phyloP scores from a whole-genome alignment of 768 basidiomycete genomes.

The Phlebiopsis gigantea region DNA sequence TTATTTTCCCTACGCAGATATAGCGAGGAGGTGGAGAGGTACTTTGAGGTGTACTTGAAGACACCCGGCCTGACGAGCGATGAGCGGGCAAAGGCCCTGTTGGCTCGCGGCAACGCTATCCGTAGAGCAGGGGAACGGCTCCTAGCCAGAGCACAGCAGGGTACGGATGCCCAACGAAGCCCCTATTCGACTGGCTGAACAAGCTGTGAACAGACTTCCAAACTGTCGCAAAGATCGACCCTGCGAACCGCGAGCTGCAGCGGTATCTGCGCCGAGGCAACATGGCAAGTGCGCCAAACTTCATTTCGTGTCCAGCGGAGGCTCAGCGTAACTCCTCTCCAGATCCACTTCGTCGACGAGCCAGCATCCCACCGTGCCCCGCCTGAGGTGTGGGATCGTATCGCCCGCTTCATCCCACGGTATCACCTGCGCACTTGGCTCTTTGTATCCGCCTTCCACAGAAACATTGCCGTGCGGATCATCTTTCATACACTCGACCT shows the following conservation, averaged over 20 bases:
- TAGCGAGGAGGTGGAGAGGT: constrained; percentile 58
- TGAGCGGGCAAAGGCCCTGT: constrained; percentile 47
- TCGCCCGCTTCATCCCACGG: constrained; percentile 56
- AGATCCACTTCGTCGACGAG: constrained; percentile 50
- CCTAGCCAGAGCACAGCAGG: constrained; percentile 54
- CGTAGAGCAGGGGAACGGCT: constrained; percentile 50
- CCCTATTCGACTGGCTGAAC: neutral
- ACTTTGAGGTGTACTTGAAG: constrained; percentile 58
- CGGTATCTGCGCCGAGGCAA: constrained; percentile 41
- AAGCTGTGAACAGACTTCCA: constrained; percentile 45
- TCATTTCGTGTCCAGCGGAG: neutral
- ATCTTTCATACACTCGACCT: constrained; percentile 67
- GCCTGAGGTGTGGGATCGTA: constrained; percentile 63
- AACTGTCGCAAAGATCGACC: constrained; percentile 53
- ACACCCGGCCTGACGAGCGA: constrained; percentile 51
- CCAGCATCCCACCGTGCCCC: constrained; percentile 61
- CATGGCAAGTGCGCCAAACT: constrained; percentile 32
- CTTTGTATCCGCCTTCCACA: constrained; percentile 56
- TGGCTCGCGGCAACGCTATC: constrained; percentile 56
- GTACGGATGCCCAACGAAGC: constrained; percentile 27
- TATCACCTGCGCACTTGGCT: constrained; percentile 69
- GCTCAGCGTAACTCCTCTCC: neutral
- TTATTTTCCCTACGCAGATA: constrained; percentile 34
- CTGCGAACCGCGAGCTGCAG: constrained; percentile 51
- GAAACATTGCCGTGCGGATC: constrained; percentile 54